A percentile compares a stretch with the other conserved stretches of the same genome.
Evolutionary conservation across 305 asterid genomes (phyloP).

Genomic region (Fraxinus xanthoxyloides): DNA sequence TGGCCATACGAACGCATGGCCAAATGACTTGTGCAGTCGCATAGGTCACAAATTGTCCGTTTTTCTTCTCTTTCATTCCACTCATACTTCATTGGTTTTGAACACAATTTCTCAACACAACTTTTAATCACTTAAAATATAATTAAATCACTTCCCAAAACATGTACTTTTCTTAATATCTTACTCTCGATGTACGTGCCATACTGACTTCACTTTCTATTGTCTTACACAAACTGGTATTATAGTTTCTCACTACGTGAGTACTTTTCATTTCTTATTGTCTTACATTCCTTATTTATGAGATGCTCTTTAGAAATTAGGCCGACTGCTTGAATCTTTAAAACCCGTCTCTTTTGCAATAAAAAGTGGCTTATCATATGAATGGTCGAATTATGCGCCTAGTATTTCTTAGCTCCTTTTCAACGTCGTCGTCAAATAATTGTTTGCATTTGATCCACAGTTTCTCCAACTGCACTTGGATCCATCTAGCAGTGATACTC

Average conservation of each 20-base stretch:
- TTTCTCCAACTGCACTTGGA: constrained; percentile 95
- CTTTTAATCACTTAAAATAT: no score
- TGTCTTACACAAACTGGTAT: not conserved
- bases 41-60: no score
- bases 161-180: not conserved
- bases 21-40: no score
- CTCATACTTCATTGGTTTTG: no score
- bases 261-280: not conserved
- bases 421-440: not conserved
- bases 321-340: no score
- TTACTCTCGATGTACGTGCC: not conserved
- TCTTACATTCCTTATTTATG: not conserved
- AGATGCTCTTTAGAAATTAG: not conserved
- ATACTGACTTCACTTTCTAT: not conserved
- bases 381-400: not conserved
- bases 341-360: not conserved
- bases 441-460: constrained; percentile 36
- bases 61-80: no score
- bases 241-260: not conserved
- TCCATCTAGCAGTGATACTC: constrained; percentile 83
- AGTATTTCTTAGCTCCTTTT: not conserved
- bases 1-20: no score
- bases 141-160: no score
- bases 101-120: no score
- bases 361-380: not conserved